Conservation (phyloP, 2,329 filamentous ascomycete genomes). For the Seiridium cupressi region DNA sequence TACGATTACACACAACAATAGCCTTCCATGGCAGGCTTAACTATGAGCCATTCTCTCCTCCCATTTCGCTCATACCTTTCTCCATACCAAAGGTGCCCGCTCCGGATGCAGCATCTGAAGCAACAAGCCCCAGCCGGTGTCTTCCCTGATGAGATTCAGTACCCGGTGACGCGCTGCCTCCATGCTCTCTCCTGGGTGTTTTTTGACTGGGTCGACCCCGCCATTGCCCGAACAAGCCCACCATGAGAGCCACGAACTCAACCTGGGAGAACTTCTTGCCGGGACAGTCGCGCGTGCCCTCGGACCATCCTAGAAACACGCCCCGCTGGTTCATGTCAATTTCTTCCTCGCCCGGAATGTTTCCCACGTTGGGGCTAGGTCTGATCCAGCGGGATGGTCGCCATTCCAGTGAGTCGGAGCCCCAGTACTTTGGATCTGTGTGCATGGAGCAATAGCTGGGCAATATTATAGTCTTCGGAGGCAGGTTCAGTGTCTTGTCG, state of each 20-base stretch:
- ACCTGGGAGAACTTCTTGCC: slow-evolving; percentile 20
- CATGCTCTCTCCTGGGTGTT: slow-evolving; percentile 14
- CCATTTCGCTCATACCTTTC: no score
- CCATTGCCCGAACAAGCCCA: slow-evolving; percentile 13
- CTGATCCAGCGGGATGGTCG: slow-evolving; percentile 22
- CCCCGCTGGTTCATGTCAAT: slow-evolving; percentile 8
- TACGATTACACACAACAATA: no score
- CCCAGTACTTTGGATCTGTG: slow-evolving; percentile 23
- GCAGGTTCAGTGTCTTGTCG: neutral
- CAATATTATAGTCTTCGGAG: slow-evolving; percentile 18
- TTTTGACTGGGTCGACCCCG: slow-evolving; percentile 18
- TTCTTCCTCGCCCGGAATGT: slow-evolving; percentile 8
- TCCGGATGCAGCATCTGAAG: slow-evolving; percentile 13
- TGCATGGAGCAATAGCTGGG: slow-evolving; percentile 21
- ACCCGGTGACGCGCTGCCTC: slow-evolving; percentile 1
- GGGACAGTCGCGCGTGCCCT: slow-evolving; percentile 18
- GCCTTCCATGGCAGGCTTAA: no score
- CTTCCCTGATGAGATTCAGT: slow-evolving; percentile 1
- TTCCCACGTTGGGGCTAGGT: neutral
- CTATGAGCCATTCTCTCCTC: no score
- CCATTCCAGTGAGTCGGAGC: slow-evolving; percentile 20
- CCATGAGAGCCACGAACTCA: slow-evolving; percentile 16
- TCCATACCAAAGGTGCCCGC: slow-evolving; percentile 10
- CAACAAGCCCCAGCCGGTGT: slow-evolving; percentile 1
- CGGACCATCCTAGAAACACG: slow-evolving; percentile 18